Percentiles rank a stretch among this genome's conserved stretches.
phyloP scores from a whole-genome alignment of 345 rosid genomes.

The Arabidopsis arenosa region DNA sequence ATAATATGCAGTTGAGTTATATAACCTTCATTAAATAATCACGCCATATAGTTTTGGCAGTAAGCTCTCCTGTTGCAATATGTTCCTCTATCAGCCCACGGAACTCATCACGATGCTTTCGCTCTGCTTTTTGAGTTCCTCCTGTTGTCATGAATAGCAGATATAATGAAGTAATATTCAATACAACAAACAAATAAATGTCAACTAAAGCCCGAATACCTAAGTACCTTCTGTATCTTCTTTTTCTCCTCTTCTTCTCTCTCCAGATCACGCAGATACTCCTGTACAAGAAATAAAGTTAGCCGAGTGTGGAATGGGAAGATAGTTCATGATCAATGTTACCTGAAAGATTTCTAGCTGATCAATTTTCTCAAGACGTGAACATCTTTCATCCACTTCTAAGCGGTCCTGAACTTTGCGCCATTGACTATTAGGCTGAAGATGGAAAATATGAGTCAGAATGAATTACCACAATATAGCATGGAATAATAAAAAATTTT shows the following conservation, averaged over 20 bases:
- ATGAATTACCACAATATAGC: constrained; percentile 13
- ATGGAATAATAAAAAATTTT: constrained; percentile 4
- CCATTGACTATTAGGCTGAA: constrained; percentile 93
- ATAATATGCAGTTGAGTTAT: constrained; percentile 18
- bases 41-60: constrained; percentile 86
- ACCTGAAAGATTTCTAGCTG: constrained; percentile 95
- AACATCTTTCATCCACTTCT: constrained; percentile 93
- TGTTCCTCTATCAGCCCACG: constrained; percentile 87
- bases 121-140: constrained; percentile 83
- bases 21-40: constrained; percentile 78
- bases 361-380: constrained; percentile 84
- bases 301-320: constrained; percentile 39
- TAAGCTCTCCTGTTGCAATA: constrained; percentile 68
- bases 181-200: constrained; percentile 25
- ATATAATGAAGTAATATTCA: constrained; percentile 28
- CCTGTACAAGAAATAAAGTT: constrained; percentile 57
- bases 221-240: constrained; percentile 83
- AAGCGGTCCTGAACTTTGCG: constrained; percentile 93
- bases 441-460: constrained; percentile 35
- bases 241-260: constrained; percentile 95
- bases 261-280: constrained; percentile 76
- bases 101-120: constrained; percentile 97
- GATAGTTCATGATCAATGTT: constrained; percentile 24
- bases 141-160: constrained; percentile 55
- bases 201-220: constrained; percentile 4